Evolutionary conservation across 2,329 filamentous ascomycete species (phyloP), one percentile per base, ranked within the genome.

Genomic region (Neonectria magnoliae): DNA sequence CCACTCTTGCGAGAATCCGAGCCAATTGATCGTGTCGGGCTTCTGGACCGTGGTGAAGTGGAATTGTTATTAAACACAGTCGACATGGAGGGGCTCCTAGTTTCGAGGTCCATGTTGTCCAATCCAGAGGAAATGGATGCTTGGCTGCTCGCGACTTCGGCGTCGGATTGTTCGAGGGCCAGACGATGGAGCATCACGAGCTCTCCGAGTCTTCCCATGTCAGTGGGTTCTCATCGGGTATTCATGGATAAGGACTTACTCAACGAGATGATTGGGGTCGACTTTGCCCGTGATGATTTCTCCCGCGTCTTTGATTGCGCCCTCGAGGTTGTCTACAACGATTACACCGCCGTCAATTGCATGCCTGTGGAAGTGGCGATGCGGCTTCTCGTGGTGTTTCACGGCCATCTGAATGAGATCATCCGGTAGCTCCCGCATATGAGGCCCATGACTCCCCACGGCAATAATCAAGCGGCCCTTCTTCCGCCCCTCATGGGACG

Each of bases 381-480:
- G 80, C 16, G 79, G 75, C 20, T 75, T 75, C 22, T 82, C 77
- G 36, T 85, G 81, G n/a, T 76, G 71, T 71, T 81, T 82, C 0
- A 83, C 81, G 0, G 87, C 88, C 74, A 93, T 88, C 7, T 85
- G 81, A 13, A 98, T 80, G 53, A 98, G 83, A 47, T 92, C 93
- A 1, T 90, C 87, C 13, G 95, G 93, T 18, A 98, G 76, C 78
- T 98, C 95, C 48, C 90, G 84, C 93, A 97, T 97, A 58, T 92
- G 71, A 4, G 87, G 85, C 44, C 90, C 87, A 50, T 88, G 89
- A 65, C 87, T 90, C 13, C 92, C 92, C 48, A 94, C 88, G 0
- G 91, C 91, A 1, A 92, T 85, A 56, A 95, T 87, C 69, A 94
- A 84, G 27, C 92, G 80, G 2, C 91, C 91, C 76, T 92, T 93